These are phyloP conservation scores for Hibiscus syriacus DNA, from an alignment of 345 rosid genomes.

Conservation along the genomic window DNA sequence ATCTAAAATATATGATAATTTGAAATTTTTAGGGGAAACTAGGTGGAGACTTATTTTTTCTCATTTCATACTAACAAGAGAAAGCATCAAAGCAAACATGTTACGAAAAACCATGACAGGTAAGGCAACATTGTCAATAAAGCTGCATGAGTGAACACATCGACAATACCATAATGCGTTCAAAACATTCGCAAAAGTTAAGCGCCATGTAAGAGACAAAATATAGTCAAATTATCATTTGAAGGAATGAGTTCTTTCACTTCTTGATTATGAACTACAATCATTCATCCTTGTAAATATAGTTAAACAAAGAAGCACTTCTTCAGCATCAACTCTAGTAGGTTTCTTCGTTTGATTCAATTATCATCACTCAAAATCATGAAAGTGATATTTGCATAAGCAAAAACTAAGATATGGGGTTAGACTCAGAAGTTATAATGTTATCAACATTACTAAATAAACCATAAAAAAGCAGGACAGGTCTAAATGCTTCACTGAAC, in stretches of 20 bases:
- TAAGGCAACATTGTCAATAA: background rate
- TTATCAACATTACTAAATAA: background rate
- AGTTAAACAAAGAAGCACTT: background rate
- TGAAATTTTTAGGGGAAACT: no score
- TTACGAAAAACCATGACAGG: background rate
- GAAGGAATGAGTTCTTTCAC: no score
- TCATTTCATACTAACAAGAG: background rate
- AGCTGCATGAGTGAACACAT: background rate
- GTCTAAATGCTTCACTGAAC: background rate
- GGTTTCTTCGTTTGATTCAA: no score
- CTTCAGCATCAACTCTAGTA: background rate
- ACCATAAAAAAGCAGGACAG: background rate
- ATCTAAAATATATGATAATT: no score
- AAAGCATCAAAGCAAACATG: background rate
- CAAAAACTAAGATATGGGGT: background rate
- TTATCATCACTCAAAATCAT: no score
- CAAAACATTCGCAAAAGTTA: background rate
- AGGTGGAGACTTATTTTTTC: background rate
- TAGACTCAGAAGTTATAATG: background rate
- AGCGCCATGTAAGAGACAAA: background rate
- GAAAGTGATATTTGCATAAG: background rate
- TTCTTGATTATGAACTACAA: background rate
- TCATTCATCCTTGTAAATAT: background rate
- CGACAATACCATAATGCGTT: background rate
- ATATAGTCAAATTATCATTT: background rate